Base-by-base conservation (phyloP, 148 eudicot genomes). In the Rhododendron griersonianum region DNA sequence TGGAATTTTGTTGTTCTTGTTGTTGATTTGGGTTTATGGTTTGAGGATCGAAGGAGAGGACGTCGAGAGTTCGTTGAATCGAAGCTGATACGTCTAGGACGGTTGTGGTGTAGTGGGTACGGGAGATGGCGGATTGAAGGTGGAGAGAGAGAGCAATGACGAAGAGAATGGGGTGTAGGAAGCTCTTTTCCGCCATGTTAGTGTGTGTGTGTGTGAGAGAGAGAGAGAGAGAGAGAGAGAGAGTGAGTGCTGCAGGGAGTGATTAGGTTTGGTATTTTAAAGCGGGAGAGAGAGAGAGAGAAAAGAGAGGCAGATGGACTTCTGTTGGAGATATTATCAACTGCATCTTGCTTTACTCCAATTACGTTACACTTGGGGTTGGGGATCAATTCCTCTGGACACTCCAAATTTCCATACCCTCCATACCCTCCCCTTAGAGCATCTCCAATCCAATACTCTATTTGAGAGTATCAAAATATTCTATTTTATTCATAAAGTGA, bases 31-130 rank as follows among this genome's bases (percentile, higher is more conserved):
- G 76, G 41, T 76, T 33, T 8, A 13, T 15, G 75, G 86, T 10
- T 8, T 57, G 63, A 15, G 78, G 69, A 16, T 82, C 35, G 33
- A 81, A 44, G 45, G 89, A 89, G 91, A 94, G 83, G 57, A 91
- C 88, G 57, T 81, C 35, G 83, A 82, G 82, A 59, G 95, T 86
- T 53, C 86, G 79, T 25, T 89, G 90, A 41, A 93, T 77, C 3
- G 94, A 92, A 30, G 85, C 85, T 5, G 94, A 82, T 73, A 94
- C 93, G 35, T 94, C 93, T 44, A 94, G 83, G 39, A 90, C 28
- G 39, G 41, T 23, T 79, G 87, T 41, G 3, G n/a, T 2, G 57
- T 59, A 7, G 21, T 14, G 63, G 45, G 4, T 51, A 37, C 67
- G 57, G 21, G 80, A 57, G 80, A 87, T 57, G 23, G 83, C 80